Evolutionary conservation across 768 basidiomycete genomes (phyloP).

Genomic region (Lyophyllum atratum): DNA sequence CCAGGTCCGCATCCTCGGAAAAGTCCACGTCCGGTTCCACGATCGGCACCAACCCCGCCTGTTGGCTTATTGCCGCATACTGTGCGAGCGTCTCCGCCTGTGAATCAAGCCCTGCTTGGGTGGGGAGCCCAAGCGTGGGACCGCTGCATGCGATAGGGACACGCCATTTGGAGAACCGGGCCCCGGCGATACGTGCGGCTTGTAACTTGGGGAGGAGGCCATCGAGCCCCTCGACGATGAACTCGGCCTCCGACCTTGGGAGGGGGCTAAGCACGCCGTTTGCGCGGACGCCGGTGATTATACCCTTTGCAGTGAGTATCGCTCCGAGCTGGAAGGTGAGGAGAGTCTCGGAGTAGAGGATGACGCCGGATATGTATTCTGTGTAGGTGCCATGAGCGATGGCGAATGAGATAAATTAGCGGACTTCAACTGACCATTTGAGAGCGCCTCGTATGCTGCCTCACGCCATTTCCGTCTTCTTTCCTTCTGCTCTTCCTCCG

Average conservation of each 20-base stretch:
- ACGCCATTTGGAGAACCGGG: conserved; percentile 54
- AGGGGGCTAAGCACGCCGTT: conserved; percentile 50
- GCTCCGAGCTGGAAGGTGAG: conserved; percentile 50
- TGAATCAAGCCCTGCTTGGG: conserved; percentile 41
- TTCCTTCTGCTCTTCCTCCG: conserved; percentile 38
- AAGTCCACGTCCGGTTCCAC: conserved; percentile 57
- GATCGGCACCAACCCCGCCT: conserved; percentile 53
- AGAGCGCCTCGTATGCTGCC: conserved; percentile 42
- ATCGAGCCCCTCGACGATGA: conserved; percentile 51
- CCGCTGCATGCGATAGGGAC: conserved; percentile 49
- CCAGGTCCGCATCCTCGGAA: conserved; percentile 45
- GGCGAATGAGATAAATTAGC: background rate
- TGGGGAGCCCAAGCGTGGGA: conserved; percentile 34
- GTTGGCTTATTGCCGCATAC: conserved; percentile 52
- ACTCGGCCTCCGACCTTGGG: conserved; percentile 45
- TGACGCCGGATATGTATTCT: conserved; percentile 55
- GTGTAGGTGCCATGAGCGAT: background rate
- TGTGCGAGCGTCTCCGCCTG: conserved; percentile 50
- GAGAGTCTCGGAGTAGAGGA: conserved; percentile 50
- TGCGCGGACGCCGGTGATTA: conserved; percentile 52
- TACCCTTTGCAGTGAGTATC: conserved; percentile 42
- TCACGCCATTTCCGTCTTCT: conserved; percentile 46
- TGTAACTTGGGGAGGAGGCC: conserved; percentile 43
- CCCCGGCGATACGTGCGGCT: conserved; percentile 43
- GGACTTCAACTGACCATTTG: conserved; percentile 32